A percentile compares a stretch with the other conserved stretches of the same genome.
These are phyloP conservation scores for Berkeleyomyces rouxiae DNA, from an alignment of 2,329 filamentous ascomycete genomes.

Conservation along the genomic window DNA sequence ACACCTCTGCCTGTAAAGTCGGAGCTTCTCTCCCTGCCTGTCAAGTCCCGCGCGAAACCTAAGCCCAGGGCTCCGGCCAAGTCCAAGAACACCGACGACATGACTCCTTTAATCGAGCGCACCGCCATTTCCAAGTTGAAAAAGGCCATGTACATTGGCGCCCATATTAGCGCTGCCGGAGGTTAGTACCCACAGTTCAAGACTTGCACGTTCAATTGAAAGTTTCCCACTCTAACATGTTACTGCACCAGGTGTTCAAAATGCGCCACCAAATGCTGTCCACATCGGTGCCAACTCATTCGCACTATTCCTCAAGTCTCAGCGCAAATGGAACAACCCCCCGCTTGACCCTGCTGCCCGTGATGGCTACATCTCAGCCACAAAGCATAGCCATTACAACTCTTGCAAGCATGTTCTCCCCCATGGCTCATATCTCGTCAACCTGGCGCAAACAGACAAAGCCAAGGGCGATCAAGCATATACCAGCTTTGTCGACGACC, in stretches of 20 bases:
- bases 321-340: conserved; percentile 85
- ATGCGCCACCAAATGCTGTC: conserved; percentile 60
- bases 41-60: conserved; percentile 5
- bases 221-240: background rate
- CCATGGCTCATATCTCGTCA: conserved; percentile 92
- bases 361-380: conserved; percentile 51
- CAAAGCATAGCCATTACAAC: conserved; percentile 54
- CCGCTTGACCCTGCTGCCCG: conserved; percentile 52
- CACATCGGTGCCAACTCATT: conserved; percentile 85
- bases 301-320: conserved; percentile 87
- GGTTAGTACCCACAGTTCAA: conserved; percentile 32
- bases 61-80: conserved; percentile 23
- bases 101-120: conserved; percentile 47
- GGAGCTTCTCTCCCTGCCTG: conserved; percentile 6
- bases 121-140: conserved; percentile 48
- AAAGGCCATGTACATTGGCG: conserved; percentile 65
- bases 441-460: conserved; percentile 70
- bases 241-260: conserved; percentile 55
- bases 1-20: background rate
- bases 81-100: conserved; percentile 24
- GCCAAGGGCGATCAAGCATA: conserved; percentile 77
- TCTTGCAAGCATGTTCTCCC: conserved; percentile 61
- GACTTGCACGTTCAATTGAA: background rate
- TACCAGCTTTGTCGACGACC: conserved; percentile 69
- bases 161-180: conserved; percentile 80